A percentile compares a stretch with the other conserved stretches of the same genome.
These are phyloP conservation scores for Prinsepia uniflora DNA, from an alignment of 306 rosid genomes.

Conservation along the genomic window DNA sequence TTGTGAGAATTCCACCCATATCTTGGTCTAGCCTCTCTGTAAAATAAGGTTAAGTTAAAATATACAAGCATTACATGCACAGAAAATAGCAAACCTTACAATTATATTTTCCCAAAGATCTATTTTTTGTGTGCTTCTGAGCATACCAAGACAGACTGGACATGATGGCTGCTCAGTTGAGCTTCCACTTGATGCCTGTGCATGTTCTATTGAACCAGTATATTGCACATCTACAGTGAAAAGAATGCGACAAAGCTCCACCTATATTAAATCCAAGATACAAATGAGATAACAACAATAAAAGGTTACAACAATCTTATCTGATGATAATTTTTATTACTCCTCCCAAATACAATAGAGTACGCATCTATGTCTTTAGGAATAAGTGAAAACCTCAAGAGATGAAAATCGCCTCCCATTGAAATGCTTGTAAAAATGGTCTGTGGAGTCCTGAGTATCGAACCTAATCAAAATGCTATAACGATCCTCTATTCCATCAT, in stretches of 20 bases:
- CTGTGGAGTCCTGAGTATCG: conserved; percentile 64
- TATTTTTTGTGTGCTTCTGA: not conserved
- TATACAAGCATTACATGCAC: not conserved
- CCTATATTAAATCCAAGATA: conserved; percentile 32
- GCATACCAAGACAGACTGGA: conserved; percentile 87
- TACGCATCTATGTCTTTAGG: not conserved
- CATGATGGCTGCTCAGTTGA: conserved; percentile 87
- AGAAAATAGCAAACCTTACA: not conserved
- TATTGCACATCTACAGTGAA: conserved; percentile 84
- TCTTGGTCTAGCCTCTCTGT: conserved; percentile 93
- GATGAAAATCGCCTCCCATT: conserved; percentile 71
- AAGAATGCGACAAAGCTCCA: conserved; percentile 67
- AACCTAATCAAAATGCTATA: conserved; percentile 81
- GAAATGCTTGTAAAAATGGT: conserved; percentile 72
- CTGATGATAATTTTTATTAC: not conserved
- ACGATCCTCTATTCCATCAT: conserved; percentile 70
- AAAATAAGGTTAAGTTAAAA: conserved; percentile 17
- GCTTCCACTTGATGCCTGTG: conserved; percentile 60
- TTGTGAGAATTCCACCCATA: conserved; percentile 78
- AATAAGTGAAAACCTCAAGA: conserved; percentile 53
- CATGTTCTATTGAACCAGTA: conserved; percentile 80
- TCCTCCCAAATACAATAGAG: not conserved
- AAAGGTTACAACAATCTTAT: not conserved
- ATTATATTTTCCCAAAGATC: not conserved
- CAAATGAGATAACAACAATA: not conserved